Conservation (phyloP, 768 basidiomycete genomes). For the Guyanaporus albipodus region DNA sequence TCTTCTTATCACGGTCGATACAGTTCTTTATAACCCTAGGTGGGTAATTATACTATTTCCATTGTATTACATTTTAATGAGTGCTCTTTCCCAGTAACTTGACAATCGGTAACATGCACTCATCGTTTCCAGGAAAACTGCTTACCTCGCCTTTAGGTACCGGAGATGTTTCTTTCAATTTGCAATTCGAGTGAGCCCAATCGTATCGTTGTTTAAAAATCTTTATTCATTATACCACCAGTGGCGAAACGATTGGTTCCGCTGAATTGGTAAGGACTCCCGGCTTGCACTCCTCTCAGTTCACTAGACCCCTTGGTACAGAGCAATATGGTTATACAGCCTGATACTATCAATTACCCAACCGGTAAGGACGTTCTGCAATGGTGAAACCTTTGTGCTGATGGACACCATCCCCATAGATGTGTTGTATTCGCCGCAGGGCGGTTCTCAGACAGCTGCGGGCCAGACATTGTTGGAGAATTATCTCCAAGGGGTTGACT, state of each 20-base stretch:
- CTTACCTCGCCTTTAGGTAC: slow-evolving; percentile 48
- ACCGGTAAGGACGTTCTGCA: slow-evolving; percentile 38
- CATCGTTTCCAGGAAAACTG: slow-evolving; percentile 1
- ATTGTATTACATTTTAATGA: slow-evolving; percentile 2
- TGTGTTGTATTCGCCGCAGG: slow-evolving; percentile 59
- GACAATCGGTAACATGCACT: slow-evolving; percentile 30
- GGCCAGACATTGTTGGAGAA: slow-evolving; percentile 59
- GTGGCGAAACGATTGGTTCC: slow-evolving; percentile 50
- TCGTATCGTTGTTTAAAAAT: background rate
- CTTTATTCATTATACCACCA: slow-evolving; percentile 19
- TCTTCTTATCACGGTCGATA: slow-evolving; percentile 63
- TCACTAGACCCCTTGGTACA: slow-evolving; percentile 20
- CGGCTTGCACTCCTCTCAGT: background rate
- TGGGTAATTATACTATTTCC: slow-evolving; percentile 18
- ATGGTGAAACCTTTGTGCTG: background rate
- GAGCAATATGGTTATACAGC: slow-evolving; percentile 54
- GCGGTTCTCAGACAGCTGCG: slow-evolving; percentile 43
- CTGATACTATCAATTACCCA: slow-evolving; percentile 53
- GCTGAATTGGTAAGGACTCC: slow-evolving; percentile 47
- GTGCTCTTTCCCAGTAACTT: slow-evolving; percentile 27
- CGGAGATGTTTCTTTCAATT: slow-evolving; percentile 59
- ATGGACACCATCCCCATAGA: slow-evolving; percentile 31
- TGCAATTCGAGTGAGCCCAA: slow-evolving; percentile 50
- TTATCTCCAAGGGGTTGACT: slow-evolving; percentile 61
- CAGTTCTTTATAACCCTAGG: slow-evolving; percentile 65